A percentile compares a stretch with the other conserved stretches of the same genome.
phyloP scores from a whole-genome alignment of 169 alveolate species.

The Babesia bovis region DNA sequence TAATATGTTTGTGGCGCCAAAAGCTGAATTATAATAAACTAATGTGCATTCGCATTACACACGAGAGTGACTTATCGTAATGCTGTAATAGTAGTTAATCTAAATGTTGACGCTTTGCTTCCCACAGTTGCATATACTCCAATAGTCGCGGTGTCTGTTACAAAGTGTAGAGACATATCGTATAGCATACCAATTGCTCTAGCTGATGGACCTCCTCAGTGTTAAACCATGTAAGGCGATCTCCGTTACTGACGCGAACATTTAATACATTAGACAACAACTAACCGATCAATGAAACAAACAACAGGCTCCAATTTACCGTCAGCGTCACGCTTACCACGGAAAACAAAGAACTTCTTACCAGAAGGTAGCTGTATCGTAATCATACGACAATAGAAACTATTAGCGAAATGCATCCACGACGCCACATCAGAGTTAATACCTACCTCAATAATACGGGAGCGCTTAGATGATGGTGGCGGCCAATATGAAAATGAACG shows the following conservation, averaged over 20 bases:
- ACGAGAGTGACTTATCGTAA: background rate
- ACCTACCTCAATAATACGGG: slow-evolving; percentile 54
- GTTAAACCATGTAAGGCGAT: slow-evolving; percentile 52
- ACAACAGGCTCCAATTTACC: slow-evolving; percentile 80
- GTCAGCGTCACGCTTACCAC: slow-evolving; percentile 80
- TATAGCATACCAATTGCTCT: slow-evolving; percentile 35
- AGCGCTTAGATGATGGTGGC: slow-evolving; percentile 67
- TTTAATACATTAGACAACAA: background rate
- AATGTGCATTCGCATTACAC: background rate
- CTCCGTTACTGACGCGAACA: slow-evolving; percentile 40
- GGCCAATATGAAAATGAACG: slow-evolving; percentile 70
- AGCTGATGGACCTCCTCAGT: slow-evolving; percentile 67
- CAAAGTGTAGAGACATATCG: background rate
- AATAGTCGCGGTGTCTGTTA: slow-evolving; percentile 40
- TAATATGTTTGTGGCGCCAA: too few species aligned
- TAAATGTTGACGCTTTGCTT: slow-evolving; percentile 9
- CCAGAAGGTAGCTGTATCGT: slow-evolving; percentile 75
- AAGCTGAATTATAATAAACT: too few species aligned
- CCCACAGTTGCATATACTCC: slow-evolving; percentile 39
- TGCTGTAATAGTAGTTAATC: too few species aligned
- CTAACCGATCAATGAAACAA: slow-evolving; percentile 76
- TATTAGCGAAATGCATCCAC: background rate
- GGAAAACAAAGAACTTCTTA: slow-evolving; percentile 73
- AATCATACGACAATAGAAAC: background rate
- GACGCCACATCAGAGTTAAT: background rate